Percentiles rank a stretch among this genome's conserved stretches.
Conservation (phyloP, 352 stramenopile genomes). For the Pythium plurisporium region DNA sequence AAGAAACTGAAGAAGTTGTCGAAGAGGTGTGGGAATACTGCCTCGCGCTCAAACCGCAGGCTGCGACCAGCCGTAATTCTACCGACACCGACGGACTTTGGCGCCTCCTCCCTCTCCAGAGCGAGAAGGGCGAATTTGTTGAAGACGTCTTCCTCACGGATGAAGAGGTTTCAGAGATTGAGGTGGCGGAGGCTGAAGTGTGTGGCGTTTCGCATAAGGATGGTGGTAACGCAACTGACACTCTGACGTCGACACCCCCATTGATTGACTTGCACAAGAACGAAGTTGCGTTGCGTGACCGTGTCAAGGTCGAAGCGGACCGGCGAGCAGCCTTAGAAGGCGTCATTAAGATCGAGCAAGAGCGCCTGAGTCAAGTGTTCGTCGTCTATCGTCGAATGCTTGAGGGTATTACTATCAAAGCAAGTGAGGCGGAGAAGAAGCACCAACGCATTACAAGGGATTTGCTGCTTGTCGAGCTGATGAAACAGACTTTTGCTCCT, state of each 20-base stretch:
- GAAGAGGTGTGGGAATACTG: constrained; percentile 23
- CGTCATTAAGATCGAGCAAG: constrained; percentile 71
- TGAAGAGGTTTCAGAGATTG: constrained; percentile 53
- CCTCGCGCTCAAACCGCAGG: constrained; percentile 17
- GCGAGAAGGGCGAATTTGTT: constrained; percentile 43
- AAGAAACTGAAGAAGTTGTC: constrained; percentile 9
- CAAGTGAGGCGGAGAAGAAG: constrained; percentile 39
- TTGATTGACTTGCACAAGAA: constrained; percentile 47
- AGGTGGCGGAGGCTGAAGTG: constrained; percentile 62
- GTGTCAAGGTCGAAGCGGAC: constrained; percentile 49
- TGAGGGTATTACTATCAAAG: constrained; percentile 42
- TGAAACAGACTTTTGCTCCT: constrained; percentile 64
- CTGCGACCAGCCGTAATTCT: constrained; percentile 32
- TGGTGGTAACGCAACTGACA: constrained; percentile 9
- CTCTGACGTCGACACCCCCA: constrained; percentile 37
- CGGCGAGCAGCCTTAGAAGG: constrained; percentile 55
- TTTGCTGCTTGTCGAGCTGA: constrained; percentile 53
- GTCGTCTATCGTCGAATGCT: constrained; percentile 59
- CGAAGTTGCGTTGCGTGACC: constrained; percentile 47
- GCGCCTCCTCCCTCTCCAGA: constrained; percentile 56
- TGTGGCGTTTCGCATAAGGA: constrained; percentile 26
- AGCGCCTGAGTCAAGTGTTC: constrained; percentile 51
- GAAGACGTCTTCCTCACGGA: constrained; percentile 51
- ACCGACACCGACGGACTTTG: constrained; percentile 29
- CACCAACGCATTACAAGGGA: constrained; percentile 59